Evolutionary conservation across 2,329 filamentous ascomycete species (phyloP).

Genomic region (Hymenoscyphus salicellus): DNA sequence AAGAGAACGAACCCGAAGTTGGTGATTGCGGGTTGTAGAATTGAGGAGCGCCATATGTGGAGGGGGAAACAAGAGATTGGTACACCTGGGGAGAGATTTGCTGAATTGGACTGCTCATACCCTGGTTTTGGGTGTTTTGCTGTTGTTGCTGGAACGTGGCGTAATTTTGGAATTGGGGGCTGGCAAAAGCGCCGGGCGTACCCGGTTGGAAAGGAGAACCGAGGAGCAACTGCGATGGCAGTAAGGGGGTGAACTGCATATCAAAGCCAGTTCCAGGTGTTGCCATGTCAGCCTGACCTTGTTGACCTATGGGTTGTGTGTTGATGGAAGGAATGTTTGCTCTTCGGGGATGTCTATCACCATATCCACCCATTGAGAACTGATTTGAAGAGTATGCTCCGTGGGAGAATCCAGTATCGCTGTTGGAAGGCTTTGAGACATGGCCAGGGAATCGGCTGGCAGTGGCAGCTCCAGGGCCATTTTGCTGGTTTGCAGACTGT

Average conservation of each 20-base stretch:
- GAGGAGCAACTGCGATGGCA: slow-evolving; percentile 90
- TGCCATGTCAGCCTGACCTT: slow-evolving; percentile 66
- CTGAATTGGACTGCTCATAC: slow-evolving; percentile 71
- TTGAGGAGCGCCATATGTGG: slow-evolving; percentile 75
- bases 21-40: slow-evolving; percentile 86
- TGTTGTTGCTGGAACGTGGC: slow-evolving; percentile 66
- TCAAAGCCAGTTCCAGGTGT: slow-evolving; percentile 88
- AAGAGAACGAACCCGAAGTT: slow-evolving; percentile 64
- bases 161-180: slow-evolving; percentile 86
- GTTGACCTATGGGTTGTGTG: slow-evolving; percentile 64
- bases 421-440: slow-evolving; percentile 75
- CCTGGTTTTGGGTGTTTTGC: slow-evolving; percentile 52
- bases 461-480: slow-evolving; percentile 53
- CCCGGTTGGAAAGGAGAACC: slow-evolving; percentile 97
- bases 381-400: slow-evolving; percentile 86
- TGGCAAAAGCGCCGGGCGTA: slow-evolving; percentile 84
- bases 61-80: slow-evolving; percentile 81
- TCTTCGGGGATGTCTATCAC: slow-evolving; percentile 80
- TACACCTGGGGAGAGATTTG: slow-evolving; percentile 80
- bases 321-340: slow-evolving; percentile 90
- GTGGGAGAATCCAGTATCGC: slow-evolving; percentile 88
- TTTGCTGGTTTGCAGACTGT: slow-evolving; percentile 58
- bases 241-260: slow-evolving; percentile 96
- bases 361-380: slow-evolving; percentile 68
- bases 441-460: slow-evolving; percentile 64